Conservation (phyloP, 257 asterid species). For the Agastache rugosa region DNA sequence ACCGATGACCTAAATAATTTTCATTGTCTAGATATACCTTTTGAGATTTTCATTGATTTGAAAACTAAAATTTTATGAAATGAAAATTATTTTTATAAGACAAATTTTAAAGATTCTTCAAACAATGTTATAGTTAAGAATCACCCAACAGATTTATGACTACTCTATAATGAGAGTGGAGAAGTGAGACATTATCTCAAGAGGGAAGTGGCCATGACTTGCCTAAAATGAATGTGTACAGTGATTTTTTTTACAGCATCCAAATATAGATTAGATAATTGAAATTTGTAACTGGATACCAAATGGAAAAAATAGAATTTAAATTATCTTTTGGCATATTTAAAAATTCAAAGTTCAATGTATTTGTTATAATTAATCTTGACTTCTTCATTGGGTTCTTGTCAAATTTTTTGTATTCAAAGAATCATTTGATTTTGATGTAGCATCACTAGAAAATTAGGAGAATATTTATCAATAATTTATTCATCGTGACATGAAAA, state of each 20-base stretch:
- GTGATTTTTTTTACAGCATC: constrained; percentile 41
- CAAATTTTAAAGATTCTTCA: background rate
- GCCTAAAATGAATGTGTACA: constrained; percentile 40
- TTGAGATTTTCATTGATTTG: no score
- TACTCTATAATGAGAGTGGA: constrained; percentile 29
- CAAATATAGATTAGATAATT: constrained; percentile 30
- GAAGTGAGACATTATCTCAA: constrained; percentile 41
- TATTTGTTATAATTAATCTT: background rate
- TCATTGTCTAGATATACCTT: no score
- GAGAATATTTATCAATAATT: background rate
- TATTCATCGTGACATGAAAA: background rate
- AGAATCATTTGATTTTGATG: no score
- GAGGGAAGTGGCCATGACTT: constrained; percentile 32
- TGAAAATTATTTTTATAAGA: no score
- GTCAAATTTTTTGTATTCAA: background rate
- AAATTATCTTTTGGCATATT: background rate
- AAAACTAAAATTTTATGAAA: no score
- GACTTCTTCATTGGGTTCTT: background rate
- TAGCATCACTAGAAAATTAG: no score
- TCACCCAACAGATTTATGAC: background rate
- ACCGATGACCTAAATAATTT: no score
- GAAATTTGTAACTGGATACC: background rate
- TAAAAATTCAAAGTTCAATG: background rate
- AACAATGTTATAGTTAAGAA: background rate
- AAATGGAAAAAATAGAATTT: background rate